phyloP scores from a whole-genome alignment of 73 alveolate species.

The Paramecium bursaria region DNA sequence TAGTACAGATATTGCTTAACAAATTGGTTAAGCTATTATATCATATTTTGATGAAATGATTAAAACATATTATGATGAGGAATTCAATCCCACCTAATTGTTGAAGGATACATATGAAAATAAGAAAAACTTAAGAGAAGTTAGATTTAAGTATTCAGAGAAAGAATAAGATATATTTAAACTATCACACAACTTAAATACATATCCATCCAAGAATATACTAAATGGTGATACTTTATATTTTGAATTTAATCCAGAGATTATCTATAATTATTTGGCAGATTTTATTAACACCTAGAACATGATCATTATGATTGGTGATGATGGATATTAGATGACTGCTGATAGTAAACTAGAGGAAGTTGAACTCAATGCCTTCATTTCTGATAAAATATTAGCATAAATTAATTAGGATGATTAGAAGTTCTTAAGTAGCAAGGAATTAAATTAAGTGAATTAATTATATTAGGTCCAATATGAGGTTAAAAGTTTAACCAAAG shows the following conservation, averaged over 20 bases:
- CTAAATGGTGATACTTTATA: conserved; percentile 17
- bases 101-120: conserved; percentile 27
- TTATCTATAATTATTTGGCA: conserved; percentile 26
- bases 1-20: not conserved
- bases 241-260: conserved; percentile 7
- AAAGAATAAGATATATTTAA: conserved; percentile 21
- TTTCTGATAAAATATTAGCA: too few relatives aligned
- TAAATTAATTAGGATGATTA: not conserved
- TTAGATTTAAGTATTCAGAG: conserved; percentile 32
- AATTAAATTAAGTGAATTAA: not conserved
- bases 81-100: not conserved
- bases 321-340: conserved; percentile 26
- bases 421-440: not conserved
- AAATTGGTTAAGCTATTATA: conserved; percentile 36
- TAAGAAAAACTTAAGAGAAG: conserved; percentile 15
- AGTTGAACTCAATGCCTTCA: not conserved
- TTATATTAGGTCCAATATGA: conserved; percentile 3
- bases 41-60: conserved; percentile 33
- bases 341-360: too few relatives aligned
- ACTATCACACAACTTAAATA: conserved; percentile 29
- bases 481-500: not conserved
- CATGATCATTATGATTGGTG: conserved; percentile 46
- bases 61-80: conserved; percentile 26
- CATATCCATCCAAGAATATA: conserved; percentile 35
- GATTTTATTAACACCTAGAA: conserved; percentile 22